Conservation (phyloP, 108 stramenopile genomes). For the Skeletonema potamos region DNA sequence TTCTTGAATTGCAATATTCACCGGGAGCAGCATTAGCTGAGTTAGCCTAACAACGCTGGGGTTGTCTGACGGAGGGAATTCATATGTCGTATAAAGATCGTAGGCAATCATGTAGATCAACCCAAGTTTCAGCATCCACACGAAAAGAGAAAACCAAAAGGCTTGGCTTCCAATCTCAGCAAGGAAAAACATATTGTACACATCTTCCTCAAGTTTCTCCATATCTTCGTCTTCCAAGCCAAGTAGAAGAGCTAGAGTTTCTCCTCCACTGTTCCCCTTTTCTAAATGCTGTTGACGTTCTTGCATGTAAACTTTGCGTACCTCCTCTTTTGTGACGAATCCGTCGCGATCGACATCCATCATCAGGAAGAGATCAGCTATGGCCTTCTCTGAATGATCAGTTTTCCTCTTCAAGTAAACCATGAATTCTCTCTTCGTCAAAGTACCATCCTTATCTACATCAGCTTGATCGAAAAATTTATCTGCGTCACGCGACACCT, state of each 20-base stretch:
- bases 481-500: conserved; percentile 5
- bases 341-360: conserved; percentile 21
- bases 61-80: conserved; percentile 4
- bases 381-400: conserved; percentile 9
- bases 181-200: conserved; percentile 60
- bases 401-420: conserved; percentile 18
- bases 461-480: conserved; percentile 17
- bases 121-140: conserved; percentile 39
- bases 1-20: conserved; percentile 60
- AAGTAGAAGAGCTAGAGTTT: conserved; percentile 2
- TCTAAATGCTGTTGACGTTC: not conserved
- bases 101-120: conserved; percentile 43
- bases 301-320: conserved; percentile 9
- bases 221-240: conserved; percentile 33
- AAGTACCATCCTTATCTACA: not conserved
- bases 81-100: conserved; percentile 24
- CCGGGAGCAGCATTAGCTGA: conserved; percentile 57
- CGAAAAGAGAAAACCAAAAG: conserved; percentile 39
- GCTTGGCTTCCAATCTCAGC: conserved; percentile 23
- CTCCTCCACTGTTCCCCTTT: not conserved
- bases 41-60: conserved; percentile 19
- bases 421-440: conserved; percentile 10
- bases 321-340: conserved; percentile 10
- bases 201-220: conserved; percentile 51
- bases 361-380: conserved; percentile 4